Conservation (phyloP, 2,329 filamentous ascomycete species). For the Hymenoscyphus fraxineus region DNA sequence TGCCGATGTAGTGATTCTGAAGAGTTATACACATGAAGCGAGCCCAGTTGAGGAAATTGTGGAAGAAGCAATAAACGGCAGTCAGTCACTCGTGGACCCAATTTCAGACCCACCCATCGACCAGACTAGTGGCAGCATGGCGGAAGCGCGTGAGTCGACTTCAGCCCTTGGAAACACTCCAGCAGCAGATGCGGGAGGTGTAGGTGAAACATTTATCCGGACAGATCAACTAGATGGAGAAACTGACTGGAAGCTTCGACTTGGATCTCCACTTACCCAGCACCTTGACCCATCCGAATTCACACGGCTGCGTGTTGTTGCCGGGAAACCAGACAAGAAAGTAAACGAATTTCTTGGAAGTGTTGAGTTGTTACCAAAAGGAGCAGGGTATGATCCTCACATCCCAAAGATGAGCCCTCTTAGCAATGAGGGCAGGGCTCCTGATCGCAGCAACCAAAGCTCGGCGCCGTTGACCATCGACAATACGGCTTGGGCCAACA, state of each 20-base stretch:
- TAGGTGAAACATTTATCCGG: slow-evolving; percentile 89
- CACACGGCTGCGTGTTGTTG: slow-evolving; percentile 65
- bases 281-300: slow-evolving; percentile 70
- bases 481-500: slow-evolving; percentile 98
- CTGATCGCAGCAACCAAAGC: slow-evolving; percentile 36
- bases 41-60: slow-evolving; percentile 21
- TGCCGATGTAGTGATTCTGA: slow-evolving; percentile 88
- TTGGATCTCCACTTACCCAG: slow-evolving; percentile 84
- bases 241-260: slow-evolving; percentile 94
- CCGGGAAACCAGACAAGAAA: slow-evolving; percentile 85
- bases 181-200: slow-evolving; percentile 31
- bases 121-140: slow-evolving; percentile 19
- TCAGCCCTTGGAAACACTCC: slow-evolving; percentile 28
- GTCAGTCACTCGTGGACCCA: slow-evolving; percentile 31
- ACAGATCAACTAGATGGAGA: slow-evolving; percentile 97
- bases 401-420: slow-evolving; percentile 28
- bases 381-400: slow-evolving; percentile 45
- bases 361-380: slow-evolving; percentile 65
- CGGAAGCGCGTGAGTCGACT: slow-evolving; percentile 26
- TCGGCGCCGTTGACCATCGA: slow-evolving; percentile 83
- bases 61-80: slow-evolving; percentile 12
- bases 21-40: slow-evolving; percentile 66
- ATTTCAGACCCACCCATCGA: slow-evolving; percentile 32
- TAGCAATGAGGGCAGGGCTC: slow-evolving; percentile 28
- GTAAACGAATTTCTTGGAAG: slow-evolving; percentile 96